phyloP scores from a whole-genome alignment of 2,329 filamentous ascomycete species.

The Septoria petroselini region DNA sequence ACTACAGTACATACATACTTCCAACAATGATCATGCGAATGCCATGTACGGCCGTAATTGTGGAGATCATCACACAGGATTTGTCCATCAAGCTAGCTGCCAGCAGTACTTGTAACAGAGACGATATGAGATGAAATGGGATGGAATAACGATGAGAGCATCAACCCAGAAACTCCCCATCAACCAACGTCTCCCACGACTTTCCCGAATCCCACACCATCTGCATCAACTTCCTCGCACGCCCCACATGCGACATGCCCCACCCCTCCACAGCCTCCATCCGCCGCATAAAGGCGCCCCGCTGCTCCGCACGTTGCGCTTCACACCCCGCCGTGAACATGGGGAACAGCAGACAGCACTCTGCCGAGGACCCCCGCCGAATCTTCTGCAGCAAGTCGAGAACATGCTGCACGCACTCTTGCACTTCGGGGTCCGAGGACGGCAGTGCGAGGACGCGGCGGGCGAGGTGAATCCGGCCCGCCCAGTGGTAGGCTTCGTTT shows the following conservation, averaged over 20 bases:
- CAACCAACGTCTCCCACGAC: constrained; percentile 66
- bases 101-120: no score
- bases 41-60: no score
- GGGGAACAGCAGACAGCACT: constrained; percentile 73
- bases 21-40: no score
- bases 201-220: constrained; percentile 65
- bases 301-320: constrained; percentile 55
- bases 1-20: no score
- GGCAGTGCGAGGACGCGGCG: constrained; percentile 66
- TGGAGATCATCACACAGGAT: no score
- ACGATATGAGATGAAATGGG: no score
- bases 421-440: constrained; percentile 58
- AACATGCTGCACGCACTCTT: constrained; percentile 61
- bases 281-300: constrained; percentile 61
- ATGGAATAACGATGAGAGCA: background rate
- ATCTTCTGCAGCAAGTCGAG: constrained; percentile 61
- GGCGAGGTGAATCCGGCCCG: constrained; percentile 71
- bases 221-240: constrained; percentile 63
- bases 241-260: constrained; percentile 69
- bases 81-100: no score
- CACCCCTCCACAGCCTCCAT: constrained; percentile 66
- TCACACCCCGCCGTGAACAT: constrained; percentile 83
- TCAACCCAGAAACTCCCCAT: constrained; percentile 66
- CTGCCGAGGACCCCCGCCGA: constrained; percentile 64
- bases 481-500: constrained; percentile 77